A percentile compares a stretch with the other conserved stretches of the same genome.
These are phyloP conservation scores for Agrocybe chaxingu DNA, from an alignment of 768 basidiomycete genomes.

Conservation along the genomic window DNA sequence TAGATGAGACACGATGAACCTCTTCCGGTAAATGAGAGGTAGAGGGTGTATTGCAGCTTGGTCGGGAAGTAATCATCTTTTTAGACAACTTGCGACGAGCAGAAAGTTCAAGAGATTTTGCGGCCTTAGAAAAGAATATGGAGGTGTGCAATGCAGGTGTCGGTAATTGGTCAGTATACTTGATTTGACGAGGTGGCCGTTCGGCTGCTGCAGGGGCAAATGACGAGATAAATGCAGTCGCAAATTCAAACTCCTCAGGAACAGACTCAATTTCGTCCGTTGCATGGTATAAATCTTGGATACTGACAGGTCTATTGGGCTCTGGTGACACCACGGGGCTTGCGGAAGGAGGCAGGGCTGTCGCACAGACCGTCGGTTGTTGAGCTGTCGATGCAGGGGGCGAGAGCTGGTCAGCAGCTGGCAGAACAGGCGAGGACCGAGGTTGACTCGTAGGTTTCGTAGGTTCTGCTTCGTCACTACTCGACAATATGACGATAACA, in stretches of 20 bases:
- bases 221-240: neutral
- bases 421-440: neutral
- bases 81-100: neutral
- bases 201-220: neutral
- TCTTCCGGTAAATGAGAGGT: too few species aligned
- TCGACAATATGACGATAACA: slow-evolving; percentile 12
- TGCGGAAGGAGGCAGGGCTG: too few species aligned
- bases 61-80: neutral
- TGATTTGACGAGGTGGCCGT: neutral
- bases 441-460: neutral
- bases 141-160: slow-evolving; percentile 1
- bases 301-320: neutral
- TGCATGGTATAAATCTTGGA: neutral
- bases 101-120: neutral
- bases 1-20: too few species aligned
- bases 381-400: neutral
- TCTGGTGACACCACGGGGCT: neutral
- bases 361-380: neutral
- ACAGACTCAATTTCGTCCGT: neutral
- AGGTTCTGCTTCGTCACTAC: slow-evolving; percentile 13
- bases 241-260: neutral
- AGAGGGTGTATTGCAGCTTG: neutral
- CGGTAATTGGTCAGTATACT: neutral
- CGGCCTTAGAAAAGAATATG: slow-evolving; percentile 6
- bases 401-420: neutral